Evolutionary conservation across 805 yeast species (phyloP), one percentile per base, ranked within the genome.

Genomic region (Yamadazyma paraphyllophila): DNA sequence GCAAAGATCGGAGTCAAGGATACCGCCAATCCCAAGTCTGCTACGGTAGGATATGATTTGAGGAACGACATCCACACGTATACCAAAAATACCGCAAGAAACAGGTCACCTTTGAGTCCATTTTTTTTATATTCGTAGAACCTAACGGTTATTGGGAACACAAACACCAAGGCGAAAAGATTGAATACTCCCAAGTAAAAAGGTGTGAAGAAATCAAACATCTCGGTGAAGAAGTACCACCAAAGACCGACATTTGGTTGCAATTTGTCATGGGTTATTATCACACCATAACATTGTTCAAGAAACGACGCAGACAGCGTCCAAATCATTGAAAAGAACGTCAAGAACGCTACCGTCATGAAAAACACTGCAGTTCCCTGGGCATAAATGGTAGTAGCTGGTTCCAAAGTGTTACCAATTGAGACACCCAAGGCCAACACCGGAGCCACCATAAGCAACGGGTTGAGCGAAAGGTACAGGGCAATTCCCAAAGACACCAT

Each of bases 221-320:
- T 87, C 65, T 94, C 99, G 35, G 92, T 86, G 71, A 94, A 94
- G 57, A 91, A 82, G 69, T 94, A 94, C 99, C 99, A 94, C 99
- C 99, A 94, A 15, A 94, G 71, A 0, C 99, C 99, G 53, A 94
- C 63, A 65, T 94, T 94, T 24, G 99, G 99, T 4, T 83, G 74
- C 49, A 90, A 80, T 51, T 88, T 91, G 32, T 74, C 74, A 56
- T 88, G 83, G 17, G 71, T 68, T 5, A 88, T 58, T 5, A 78
- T 65, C 3, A 80, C 72, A 12, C 84, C 82, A 58, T 84, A 88
- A 49, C 68, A 63, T 44, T 51, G 62, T 13, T 54, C 54, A 13
- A 65, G 13, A 43, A 66, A 67, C 26, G 54, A 52, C 45, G 56
- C 51, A 7, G 70, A 63, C 3, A 62, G 55, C 1, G 67, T 60